Evolutionary conservation across 352 stramenopile species (phyloP), one percentile per base, ranked within the genome.

Genomic region (Globisporangium uncinulatum): DNA sequence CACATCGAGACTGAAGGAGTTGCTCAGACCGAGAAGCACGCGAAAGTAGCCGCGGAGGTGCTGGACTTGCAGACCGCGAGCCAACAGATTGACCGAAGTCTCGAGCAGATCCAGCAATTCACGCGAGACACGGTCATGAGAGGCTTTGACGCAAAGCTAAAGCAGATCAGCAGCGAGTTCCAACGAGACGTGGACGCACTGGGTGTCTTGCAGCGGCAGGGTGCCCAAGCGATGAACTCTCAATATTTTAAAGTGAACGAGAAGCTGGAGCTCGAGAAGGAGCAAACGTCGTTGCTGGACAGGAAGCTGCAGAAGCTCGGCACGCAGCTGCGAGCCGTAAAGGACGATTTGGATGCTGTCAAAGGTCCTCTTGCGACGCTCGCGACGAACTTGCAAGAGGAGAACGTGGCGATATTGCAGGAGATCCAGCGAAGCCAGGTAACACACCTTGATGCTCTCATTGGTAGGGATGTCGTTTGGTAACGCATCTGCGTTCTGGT

Each of bases 361-460:
- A 86, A 78, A 67, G 79, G 67, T 1, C 82, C 76, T 17, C 66
- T 89, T 34, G 54, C 73, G 45, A 89, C 76, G 5, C 56, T 78
- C 45, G 70, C 75, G 11, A 71, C 65, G 19, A 89, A 92, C 51
- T 43, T 92, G 43, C 64, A 76, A 31, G 73, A 89, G 56, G 82
- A 92, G 46, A 92, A 89, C 53, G 66, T 78, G 4, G 65, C 76
- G 9, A 86, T 92, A 39, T 41, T 87, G 21, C 59, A 75, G 21
- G 79, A 92, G 51, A 87, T 92, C 29, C 63, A 79, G 45, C 73
- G 81, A 9, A 88, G 73, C 58, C 78, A 88, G 63, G 77, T 85
- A 44, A 31, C 17, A 54, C 31, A 20, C 34, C 34, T 19, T 41
- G 15, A 14, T 29, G 17, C 9, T 44, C 10, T 43, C 14, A 20